Evolutionary conservation across 495 filamentous ascomycete species (phyloP).

Genomic region (Niebla homalea): DNA sequence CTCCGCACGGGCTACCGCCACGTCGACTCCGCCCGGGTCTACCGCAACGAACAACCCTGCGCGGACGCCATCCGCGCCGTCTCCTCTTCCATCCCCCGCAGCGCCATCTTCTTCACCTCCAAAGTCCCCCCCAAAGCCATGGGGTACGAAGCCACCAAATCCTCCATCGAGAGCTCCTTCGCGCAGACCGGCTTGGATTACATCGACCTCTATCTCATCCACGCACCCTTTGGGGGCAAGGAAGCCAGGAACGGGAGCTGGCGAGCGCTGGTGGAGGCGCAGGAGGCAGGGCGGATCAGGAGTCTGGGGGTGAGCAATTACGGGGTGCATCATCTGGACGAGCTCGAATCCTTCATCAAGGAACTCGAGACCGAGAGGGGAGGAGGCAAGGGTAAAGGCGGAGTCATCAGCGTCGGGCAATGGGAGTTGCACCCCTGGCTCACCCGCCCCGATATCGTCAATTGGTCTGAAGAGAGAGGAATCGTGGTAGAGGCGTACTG

Average conservation of each 20-base stretch:
- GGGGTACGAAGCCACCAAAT: constrained; percentile 38
- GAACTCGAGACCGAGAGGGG: constrained; percentile 46
- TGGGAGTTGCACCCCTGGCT: constrained; percentile 89
- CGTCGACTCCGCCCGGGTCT: constrained; percentile 44
- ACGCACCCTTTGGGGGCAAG: constrained; percentile 42
- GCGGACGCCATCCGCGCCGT: constrained; percentile 29
- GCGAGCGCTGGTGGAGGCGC: constrained; percentile 42
- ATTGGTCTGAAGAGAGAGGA: constrained; percentile 56
- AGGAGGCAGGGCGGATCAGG: constrained; percentile 37
- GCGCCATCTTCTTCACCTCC: constrained; percentile 42
- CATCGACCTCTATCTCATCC: constrained; percentile 43
- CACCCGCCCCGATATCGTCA: constrained; percentile 58
- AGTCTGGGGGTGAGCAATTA: constrained; percentile 46
- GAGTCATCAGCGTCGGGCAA: constrained; percentile 69
- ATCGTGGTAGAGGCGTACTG: constrained; percentile 70
- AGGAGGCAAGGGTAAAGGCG: constrained; percentile 47
- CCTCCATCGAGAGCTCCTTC: constrained; percentile 36
- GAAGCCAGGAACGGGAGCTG: constrained; percentile 37
- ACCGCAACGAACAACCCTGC: constrained; percentile 41
- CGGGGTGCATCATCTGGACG: constrained; percentile 40
- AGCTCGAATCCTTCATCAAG: constrained; percentile 61
- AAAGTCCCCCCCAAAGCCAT: constrained; percentile 35
- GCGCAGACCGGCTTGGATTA: constrained; percentile 35
- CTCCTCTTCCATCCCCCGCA: constrained; percentile 29
- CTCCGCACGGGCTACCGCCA: constrained; percentile 61